Percentiles rank a stretch among this genome's conserved stretches.
These are phyloP conservation scores for Steccherinum ochraceum DNA, from an alignment of 768 basidiomycete species.

Conservation along the genomic window DNA sequence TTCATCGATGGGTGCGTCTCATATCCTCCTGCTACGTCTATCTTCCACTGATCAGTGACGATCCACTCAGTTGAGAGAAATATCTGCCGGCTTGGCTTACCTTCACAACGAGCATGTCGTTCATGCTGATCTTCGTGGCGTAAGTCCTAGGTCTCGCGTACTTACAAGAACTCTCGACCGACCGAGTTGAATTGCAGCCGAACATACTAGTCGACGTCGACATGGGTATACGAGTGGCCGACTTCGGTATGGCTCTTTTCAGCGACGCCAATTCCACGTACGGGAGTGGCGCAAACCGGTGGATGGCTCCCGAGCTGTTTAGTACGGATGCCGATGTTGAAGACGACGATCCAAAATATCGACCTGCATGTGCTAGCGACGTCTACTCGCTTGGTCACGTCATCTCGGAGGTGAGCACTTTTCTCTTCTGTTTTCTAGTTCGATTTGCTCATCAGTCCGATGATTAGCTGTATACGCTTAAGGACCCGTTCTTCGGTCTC, in stretches of 20 bases:
- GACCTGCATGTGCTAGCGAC: background rate
- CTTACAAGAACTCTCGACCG: background rate
- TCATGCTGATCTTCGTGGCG: slow-evolving; percentile 3
- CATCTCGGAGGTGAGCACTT: no score
- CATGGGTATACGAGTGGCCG: background rate
- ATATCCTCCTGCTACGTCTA: background rate
- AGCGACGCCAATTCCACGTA: background rate
- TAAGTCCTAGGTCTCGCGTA: background rate
- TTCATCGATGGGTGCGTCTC: background rate
- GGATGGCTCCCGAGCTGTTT: background rate
- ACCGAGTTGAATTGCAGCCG: slow-evolving; percentile 1
- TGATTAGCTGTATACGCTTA: no score
- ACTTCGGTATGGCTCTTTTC: slow-evolving; percentile 2
- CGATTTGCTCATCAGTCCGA: no score
- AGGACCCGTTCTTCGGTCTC: no score
- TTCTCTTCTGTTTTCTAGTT: no score
- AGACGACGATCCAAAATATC: no score
- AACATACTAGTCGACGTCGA: slow-evolving; percentile 3
- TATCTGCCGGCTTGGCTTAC: slow-evolving; percentile 1
- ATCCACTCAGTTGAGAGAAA: background rate
- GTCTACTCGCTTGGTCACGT: background rate
- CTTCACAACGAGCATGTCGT: slow-evolving; percentile 4
- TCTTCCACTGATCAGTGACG: background rate
- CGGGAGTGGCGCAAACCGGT: background rate
- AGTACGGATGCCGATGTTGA: no score